These are phyloP conservation scores for Ophiostoma ulmi DNA, from an alignment of 2,329 filamentous ascomycete genomes.

Conservation along the genomic window DNA sequence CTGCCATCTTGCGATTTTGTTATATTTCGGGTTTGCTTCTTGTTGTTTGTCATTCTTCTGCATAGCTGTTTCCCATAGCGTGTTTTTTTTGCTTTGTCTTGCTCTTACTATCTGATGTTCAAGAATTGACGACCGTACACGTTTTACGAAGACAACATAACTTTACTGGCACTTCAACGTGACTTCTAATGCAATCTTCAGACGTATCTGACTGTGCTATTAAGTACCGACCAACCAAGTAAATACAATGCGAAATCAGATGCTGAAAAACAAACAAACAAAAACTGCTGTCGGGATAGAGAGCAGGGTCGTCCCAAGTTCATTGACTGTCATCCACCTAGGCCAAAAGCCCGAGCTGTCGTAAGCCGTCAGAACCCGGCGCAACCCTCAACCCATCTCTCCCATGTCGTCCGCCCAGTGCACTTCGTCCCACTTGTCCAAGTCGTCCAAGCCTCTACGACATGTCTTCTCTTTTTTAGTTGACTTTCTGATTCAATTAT, in stretches of 20 bases:
- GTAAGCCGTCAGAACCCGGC: background rate
- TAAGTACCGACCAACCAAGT: background rate
- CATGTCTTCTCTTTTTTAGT: background rate
- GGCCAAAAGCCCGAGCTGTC: background rate
- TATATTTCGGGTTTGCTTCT: background rate
- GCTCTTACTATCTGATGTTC: slow-evolving; percentile 2
- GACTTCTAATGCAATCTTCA: background rate
- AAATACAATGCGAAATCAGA: background rate
- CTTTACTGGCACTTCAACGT: background rate
- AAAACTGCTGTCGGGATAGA: background rate
- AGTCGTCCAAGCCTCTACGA: background rate
- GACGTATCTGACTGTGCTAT: slow-evolving; percentile 2
- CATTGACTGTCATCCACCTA: background rate
- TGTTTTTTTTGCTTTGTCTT: background rate
- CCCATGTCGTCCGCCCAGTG: background rate
- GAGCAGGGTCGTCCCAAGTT: background rate
- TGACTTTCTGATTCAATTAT: background rate
- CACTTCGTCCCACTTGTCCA: background rate
- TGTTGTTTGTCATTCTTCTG: slow-evolving; percentile 1
- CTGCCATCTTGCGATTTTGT: background rate
- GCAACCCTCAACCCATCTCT: background rate
- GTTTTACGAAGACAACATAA: slow-evolving; percentile 1
- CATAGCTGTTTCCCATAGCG: slow-evolving; percentile 9
- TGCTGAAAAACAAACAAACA: slow-evolving; percentile 6
- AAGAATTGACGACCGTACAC: slow-evolving; percentile 14